A percentile compares a stretch with the other conserved stretches of the same genome.
Evolutionary conservation across 176 grass and related monocot species (phyloP).

Genomic region (Sorghum bicolor): DNA sequence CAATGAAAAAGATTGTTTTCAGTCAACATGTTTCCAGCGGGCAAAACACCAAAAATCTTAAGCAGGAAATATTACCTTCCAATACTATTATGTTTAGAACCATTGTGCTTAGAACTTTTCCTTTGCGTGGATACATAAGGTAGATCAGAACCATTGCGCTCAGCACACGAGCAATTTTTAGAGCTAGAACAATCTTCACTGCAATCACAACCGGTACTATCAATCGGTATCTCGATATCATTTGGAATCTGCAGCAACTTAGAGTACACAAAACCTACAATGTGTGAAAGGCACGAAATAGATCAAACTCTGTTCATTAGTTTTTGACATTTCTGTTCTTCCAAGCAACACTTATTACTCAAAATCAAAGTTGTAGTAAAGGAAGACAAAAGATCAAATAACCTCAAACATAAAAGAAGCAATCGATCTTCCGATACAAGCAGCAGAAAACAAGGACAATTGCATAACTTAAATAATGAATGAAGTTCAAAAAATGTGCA

Average conservation of each 20-base stretch:
- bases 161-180: conserved; percentile 54
- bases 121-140: conserved; percentile 58
- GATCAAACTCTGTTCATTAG: conserved; percentile 9
- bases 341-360: not conserved
- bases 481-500: conserved; percentile 4
- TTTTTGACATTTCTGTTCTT: not conserved
- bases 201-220: conserved; percentile 53
- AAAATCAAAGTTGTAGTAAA: not conserved
- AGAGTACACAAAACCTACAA: conserved; percentile 57
- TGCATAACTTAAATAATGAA: conserved; percentile 9
- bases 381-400: not conserved
- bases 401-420: not conserved
- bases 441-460: not conserved
- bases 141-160: conserved; percentile 54
- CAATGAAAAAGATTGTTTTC: not conserved
- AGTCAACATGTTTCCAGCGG: not conserved
- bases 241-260: conserved; percentile 44
- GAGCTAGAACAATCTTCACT: conserved; percentile 54
- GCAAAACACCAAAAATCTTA: conserved; percentile 12
- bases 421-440: not conserved
- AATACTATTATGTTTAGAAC: conserved; percentile 28
- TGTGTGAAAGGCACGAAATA: not conserved
- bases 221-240: conserved; percentile 40
- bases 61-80: conserved; percentile 37
- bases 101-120: conserved; percentile 33